phyloP scores from a whole-genome alignment of 2,329 filamentous ascomycete species.

The Incumbomyces lentus region DNA sequence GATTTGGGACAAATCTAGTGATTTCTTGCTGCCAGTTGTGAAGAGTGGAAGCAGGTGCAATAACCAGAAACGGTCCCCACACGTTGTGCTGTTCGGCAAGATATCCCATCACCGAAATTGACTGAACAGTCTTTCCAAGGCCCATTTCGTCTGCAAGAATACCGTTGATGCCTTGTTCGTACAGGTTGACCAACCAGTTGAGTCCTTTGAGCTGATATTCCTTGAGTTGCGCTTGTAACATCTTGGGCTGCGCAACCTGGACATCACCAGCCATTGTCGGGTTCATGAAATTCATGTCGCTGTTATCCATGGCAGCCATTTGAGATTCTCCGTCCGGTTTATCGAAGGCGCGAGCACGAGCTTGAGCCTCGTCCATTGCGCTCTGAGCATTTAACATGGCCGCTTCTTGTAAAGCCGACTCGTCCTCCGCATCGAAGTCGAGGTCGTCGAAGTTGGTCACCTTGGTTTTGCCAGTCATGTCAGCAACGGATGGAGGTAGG shows the following conservation, averaged over 20 bases:
- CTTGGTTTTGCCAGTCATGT: slow-evolving; percentile 46
- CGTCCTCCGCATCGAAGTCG: slow-evolving; percentile 91
- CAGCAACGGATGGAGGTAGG: slow-evolving; percentile 37
- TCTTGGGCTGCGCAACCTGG: slow-evolving; percentile 85
- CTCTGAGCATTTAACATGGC: slow-evolving; percentile 94
- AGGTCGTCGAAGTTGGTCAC: slow-evolving; percentile 91
- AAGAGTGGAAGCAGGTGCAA: slow-evolving; percentile 87
- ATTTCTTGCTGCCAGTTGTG: slow-evolving; percentile 99
- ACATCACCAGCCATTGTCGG: slow-evolving; percentile 89
- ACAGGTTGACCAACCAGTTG: slow-evolving; percentile 97
- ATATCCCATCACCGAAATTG: slow-evolving; percentile 98
- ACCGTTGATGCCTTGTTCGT: slow-evolving; percentile 99
- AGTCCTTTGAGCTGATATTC: slow-evolving; percentile 98
- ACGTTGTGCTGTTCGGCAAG: slow-evolving; percentile 95
- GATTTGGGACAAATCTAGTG: slow-evolving; percentile 79
- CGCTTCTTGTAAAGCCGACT: slow-evolving; percentile 66
- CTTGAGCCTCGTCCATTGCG: slow-evolving; percentile 86
- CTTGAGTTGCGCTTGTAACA: slow-evolving; percentile 88
- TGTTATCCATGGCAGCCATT: slow-evolving; percentile 72
- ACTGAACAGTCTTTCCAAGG: slow-evolving; percentile 97
- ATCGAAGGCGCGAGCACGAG: slow-evolving; percentile 89
- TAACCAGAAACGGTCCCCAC: slow-evolving; percentile 94
- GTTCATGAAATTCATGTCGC: slow-evolving; percentile 99
- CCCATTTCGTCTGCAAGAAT: slow-evolving; percentile 99
- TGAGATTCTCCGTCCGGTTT: slow-evolving; percentile 40